phyloP scores from a whole-genome alignment of 768 basidiomycete species.

The Tricholoma terreum region DNA sequence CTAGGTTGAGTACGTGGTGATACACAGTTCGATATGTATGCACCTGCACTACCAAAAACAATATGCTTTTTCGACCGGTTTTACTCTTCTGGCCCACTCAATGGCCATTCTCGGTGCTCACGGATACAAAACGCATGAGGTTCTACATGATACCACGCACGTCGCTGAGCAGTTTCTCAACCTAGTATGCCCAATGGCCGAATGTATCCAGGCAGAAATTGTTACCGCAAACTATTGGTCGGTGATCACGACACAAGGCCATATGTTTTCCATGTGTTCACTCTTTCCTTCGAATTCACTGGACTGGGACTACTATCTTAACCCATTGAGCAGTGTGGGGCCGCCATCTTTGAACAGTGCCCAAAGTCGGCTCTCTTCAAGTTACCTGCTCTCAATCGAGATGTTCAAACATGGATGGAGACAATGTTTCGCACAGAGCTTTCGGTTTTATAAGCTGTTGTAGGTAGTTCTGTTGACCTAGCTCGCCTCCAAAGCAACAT shows the following conservation, averaged over 20 bases:
- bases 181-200: slow-evolving; percentile 13
- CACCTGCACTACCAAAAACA: slow-evolving; percentile 21
- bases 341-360: slow-evolving; percentile 7
- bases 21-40: slow-evolving; percentile 21
- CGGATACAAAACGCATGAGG: slow-evolving; percentile 13
- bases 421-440: not conserved
- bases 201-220: slow-evolving; percentile 9
- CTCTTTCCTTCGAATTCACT: not conserved
- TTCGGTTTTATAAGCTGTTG: not conserved
- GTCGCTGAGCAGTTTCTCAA: slow-evolving; percentile 12
- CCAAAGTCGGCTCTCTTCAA: too few relatives aligned
- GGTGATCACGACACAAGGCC: slow-evolving; percentile 18
- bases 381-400: too few relatives aligned
- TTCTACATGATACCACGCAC: slow-evolving; percentile 11
- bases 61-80: too few relatives aligned
- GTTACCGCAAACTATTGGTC: slow-evolving; percentile 21
- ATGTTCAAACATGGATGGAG: too few relatives aligned
- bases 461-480: too few relatives aligned
- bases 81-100: too few relatives aligned
- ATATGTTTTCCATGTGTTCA: slow-evolving; percentile 19
- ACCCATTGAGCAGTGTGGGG: not conserved
- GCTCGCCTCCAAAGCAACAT: too few relatives aligned
- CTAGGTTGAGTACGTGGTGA: slow-evolving; percentile 14
- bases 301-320: too few relatives aligned
- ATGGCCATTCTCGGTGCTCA: slow-evolving; percentile 17